phyloP scores from a whole-genome alignment of 2,329 filamentous ascomycete species.

The Sclerotinia spermophila region DNA sequence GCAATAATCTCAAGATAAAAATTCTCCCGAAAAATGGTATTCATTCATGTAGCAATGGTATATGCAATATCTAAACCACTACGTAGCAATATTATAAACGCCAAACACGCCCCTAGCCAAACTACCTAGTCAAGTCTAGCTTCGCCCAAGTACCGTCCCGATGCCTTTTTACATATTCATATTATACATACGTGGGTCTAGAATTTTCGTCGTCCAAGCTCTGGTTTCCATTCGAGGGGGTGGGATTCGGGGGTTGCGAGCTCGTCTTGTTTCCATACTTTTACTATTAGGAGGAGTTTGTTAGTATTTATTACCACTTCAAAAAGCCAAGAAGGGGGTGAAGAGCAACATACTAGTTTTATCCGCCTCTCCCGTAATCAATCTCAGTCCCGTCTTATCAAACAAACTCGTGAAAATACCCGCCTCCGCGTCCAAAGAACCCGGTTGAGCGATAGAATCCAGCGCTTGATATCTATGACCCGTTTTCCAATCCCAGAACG shows the following conservation, averaged over 20 bases:
- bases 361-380: conserved; percentile 93
- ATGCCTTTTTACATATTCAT: background rate
- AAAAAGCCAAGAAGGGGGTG: too few species aligned
- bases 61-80: background rate
- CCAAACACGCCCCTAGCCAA: background rate
- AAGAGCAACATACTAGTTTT: conserved; percentile 69
- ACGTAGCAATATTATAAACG: background rate
- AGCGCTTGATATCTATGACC: conserved; percentile 86
- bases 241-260: conserved; percentile 87
- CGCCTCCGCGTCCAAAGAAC: conserved; percentile 87
- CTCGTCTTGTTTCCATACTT: conserved; percentile 95
- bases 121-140: background rate
- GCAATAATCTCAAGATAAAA: background rate
- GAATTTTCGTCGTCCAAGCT: conserved; percentile 71
- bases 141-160: background rate
- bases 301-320: conserved; percentile 35
- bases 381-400: conserved; percentile 78
- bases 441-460: conserved; percentile 90
- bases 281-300: conserved; percentile 50
- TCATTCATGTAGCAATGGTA: conserved; percentile 1
- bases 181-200: conserved; percentile 39
- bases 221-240: conserved; percentile 89
- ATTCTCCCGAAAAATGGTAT: background rate
- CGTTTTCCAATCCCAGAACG: conserved; percentile 99
- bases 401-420: conserved; percentile 95